phyloP scores from a whole-genome alignment of 2,329 filamentous ascomycete species.

The Fusarium globosum region DNA sequence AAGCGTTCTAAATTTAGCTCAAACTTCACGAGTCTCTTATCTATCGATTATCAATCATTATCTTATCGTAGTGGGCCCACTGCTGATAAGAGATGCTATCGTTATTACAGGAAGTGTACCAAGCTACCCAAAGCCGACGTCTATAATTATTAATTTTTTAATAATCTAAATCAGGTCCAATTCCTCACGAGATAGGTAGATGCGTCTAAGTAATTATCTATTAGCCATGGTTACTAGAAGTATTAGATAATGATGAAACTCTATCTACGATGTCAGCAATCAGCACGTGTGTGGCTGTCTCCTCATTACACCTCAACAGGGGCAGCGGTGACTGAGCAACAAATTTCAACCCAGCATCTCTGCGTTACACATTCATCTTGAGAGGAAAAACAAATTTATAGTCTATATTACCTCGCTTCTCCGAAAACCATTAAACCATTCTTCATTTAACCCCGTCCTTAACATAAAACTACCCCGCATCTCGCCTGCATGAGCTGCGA shows the following conservation, averaged over 20 bases:
- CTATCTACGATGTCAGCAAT: not conserved
- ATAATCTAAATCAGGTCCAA: no score
- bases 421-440: no score
- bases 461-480: not conserved
- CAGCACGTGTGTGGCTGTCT: not conserved
- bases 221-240: rapidly evolving
- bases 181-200: no score
- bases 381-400: no score
- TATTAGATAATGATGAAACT: no score
- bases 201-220: no score
- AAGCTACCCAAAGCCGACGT: not conserved
- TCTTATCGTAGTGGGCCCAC: not conserved
- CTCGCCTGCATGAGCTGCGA: not conserved
- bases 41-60: not conserved
- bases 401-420: no score
- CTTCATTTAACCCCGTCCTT: not conserved
- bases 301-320: no score
- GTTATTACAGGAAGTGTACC: not conserved
- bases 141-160: not conserved
- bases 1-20: not conserved
- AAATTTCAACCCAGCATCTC: no score
- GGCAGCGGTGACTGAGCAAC: rapidly evolving
- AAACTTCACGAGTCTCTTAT: not conserved
- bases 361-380: not conserved
- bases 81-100: not conserved